A percentile compares a stretch with the other conserved stretches of the same genome.
These are phyloP conservation scores for Xylariaceae sp. DNA, from an alignment of 2,329 filamentous ascomycete genomes.

Conservation along the genomic window DNA sequence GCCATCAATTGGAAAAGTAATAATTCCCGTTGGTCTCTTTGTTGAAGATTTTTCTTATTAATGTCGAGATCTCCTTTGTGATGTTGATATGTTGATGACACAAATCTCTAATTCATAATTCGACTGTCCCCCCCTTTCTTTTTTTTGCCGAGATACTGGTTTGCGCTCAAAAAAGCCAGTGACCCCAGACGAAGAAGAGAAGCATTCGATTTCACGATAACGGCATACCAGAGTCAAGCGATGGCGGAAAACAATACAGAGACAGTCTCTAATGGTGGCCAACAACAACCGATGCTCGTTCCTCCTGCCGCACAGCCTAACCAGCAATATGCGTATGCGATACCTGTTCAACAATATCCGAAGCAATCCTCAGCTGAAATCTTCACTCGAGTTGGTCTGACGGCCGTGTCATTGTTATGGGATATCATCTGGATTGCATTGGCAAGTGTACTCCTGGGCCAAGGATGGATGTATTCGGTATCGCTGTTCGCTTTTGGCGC, in stretches of 20 bases:
- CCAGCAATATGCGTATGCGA: conserved; percentile 19
- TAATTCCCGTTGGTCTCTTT: neutral
- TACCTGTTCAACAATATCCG: conserved; percentile 25
- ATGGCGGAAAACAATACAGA: conserved; percentile 6
- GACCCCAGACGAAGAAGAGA: no score
- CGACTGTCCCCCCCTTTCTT: neutral
- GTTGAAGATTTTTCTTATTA: no score
- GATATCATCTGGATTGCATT: conserved; percentile 26
- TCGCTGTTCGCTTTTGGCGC: conserved; percentile 24
- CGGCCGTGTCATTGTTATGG: conserved; percentile 20
- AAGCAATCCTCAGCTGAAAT: conserved; percentile 24
- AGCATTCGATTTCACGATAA: conserved; percentile 14
- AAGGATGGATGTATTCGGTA: conserved; percentile 7
- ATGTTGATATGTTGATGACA: no score
- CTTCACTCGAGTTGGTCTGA: conserved; percentile 24
- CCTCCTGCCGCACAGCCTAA: conserved; percentile 20
- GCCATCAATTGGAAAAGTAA: neutral
- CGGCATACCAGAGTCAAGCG: conserved; percentile 7
- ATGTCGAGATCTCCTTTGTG: no score
- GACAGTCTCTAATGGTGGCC: conserved; percentile 17
- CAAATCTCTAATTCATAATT: neutral
- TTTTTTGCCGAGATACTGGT: neutral
- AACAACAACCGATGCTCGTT: conserved; percentile 12
- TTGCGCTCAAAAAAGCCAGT: neutral
- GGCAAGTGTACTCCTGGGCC: conserved; percentile 20